Base-by-base conservation (phyloP, 2,329 filamentous ascomycete genomes). In the Penicillium sclerotigenum region DNA sequence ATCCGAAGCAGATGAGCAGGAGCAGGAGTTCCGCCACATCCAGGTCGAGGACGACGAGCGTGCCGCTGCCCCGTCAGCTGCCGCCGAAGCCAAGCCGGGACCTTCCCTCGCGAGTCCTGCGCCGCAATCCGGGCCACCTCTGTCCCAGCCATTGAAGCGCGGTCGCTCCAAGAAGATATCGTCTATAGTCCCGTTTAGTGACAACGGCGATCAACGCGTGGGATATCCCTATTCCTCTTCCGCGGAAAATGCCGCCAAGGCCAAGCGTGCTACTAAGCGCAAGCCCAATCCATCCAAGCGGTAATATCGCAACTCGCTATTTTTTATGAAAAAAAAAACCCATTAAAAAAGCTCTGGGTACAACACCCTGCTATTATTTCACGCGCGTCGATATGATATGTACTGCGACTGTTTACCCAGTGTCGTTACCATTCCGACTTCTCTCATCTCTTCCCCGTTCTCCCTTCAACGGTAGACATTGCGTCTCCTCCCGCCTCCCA, bases 1-100 rank as follows among this genome's bases (percentile, higher is more conserved):
- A 5, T 79, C 76, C 3, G 75, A 76, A 36, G 73, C 73, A 16
- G 75, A 83, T 36, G 85, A 85, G 26, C 78, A 83, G n/a, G 83
- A 83, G 24, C 70, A 75, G 18, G 70, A 76, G 20, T 74, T 76
- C 47, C 68, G 75, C 33, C 73, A 77, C 53, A 73, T 80, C 46
- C 72, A 79, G 51, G 74, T 80, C 8, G 73, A 75, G 57, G 76
- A 77, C 47, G 75, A 77, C 46, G 77, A 79, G 49, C 73, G 75
- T 16, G 69, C 71, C 29, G 66, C 70, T 41, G 63, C 71, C 18
- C 61, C 61, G 1, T 69, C 75, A 45, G 66, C 71, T 20, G 45
- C 69, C 13, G 65, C 67, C 6, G 73, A 71, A 50, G 63, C 65
- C 34, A 76, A 73, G 59, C 65, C 66, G 8, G 70, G 68, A 34